Evolutionary conservation across 2,329 filamentous ascomycete species (phyloP), one percentile per base, ranked within the genome.

Genomic region (Arthrocladium fulminans): DNA sequence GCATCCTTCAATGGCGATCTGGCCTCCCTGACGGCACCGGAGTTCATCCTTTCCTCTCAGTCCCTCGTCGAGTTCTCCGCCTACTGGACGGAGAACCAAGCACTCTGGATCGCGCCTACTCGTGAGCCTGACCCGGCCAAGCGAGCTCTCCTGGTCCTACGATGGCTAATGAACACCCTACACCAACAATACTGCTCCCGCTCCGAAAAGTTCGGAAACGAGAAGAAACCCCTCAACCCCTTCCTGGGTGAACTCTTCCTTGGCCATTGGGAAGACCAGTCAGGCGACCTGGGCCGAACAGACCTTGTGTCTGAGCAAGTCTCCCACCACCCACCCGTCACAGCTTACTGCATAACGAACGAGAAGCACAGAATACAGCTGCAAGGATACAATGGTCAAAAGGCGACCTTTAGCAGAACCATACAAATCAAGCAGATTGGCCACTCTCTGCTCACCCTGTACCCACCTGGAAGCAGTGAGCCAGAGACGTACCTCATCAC

Each of bases 161-260:
- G 88, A 68, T 94, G 88, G 88, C 92, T 94, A 67, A 68, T 94
- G 50, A 86, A 81, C 60, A 94, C 88, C 2, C 73, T 94, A 51
- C 92, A 88, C 71, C 85, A 89, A 67, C 85, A 89, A 65, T 84
- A 84, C 64, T 77, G 75, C 58, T 80, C 74, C 58, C 73, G 80
- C 51, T 94, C 86, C 63, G 89, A 96, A 64, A 81, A 82, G 65
- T 68, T 81, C 55, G 88, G 88, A 43, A 92, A 88, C 62, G 90
- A 96, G 74, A 97, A 97, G 80, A 98, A 97, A 74, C 90, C 90
- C 2, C 71, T 98, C 51, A 97, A 98, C 63, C 92, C 92, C 0
- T 97, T 98, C 70, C 71, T 98, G 29, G 90, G 90, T 49, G 90
- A 98, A 72, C 77, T 97, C 27, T 97, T 96, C 69, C 68, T 97